Evolutionary conservation across 495 filamentous ascomycete genomes (phyloP), one percentile per base, ranked within the genome.

Genomic region (Astrocystis sublimbata): DNA sequence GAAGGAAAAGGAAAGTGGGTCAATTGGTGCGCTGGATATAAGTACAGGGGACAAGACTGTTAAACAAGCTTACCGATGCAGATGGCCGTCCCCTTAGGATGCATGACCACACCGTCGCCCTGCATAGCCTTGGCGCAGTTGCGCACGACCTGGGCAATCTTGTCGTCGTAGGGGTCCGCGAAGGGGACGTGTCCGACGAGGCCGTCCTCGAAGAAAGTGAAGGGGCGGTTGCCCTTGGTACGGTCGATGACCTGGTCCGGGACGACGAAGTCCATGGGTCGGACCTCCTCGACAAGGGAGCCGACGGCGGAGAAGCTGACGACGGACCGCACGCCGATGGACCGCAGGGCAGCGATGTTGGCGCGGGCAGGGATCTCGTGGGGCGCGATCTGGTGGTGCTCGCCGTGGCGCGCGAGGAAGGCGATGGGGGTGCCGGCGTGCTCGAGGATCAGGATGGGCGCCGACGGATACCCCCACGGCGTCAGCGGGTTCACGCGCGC

Each of bases 161-260:
- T 78, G 65, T 83, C 83, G 71, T 97, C 93, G 70, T 98, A 99
- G 1, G 94, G 94, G 71, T 98, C 93, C 35, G 89, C 94, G 73
- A 99, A 98, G 41, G 91, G 89, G 51, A 98, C 89, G 75, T 99
- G 94, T 12, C 91, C 92, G 6, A 99, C 94, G 49, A 96, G 84
- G 26, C 94, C 94, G 51, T 84, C 86, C 77, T 96, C 94, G 74
- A 98, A 99, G 79, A 93, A 99, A 6, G 94, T 98, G 73, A 91
- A 96, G 4, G 94, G 92, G 4, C 91, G 83, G 57, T 92, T 80
- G 17, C 94, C 94, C 82, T 96, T 97, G 65, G 94, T 99, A 63
- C 94, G 92, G 77, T 99, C 94, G 75, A 98, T 96, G 73, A 98
- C 85, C 80, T 97, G 94, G 75, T 96, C 92, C 15, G 92, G 93